Base-by-base conservation (phyloP, 805 yeast genomes). In the Candida fluviatilis region DNA sequence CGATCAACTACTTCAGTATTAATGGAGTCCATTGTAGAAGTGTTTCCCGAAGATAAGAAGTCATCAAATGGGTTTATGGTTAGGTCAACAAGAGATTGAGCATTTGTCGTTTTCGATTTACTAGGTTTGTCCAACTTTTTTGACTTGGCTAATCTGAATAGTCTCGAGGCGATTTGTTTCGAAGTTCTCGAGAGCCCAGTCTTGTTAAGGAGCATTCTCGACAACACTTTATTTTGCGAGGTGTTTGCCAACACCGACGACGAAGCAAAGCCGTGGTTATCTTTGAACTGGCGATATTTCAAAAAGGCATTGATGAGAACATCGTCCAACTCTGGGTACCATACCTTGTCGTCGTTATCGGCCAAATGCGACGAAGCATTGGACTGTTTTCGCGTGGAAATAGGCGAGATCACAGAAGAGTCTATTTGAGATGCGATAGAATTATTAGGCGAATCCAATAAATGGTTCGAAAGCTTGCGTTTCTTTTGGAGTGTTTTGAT, bases 191-290 rank as follows among this genome's bases (percentile, higher is more conserved):
- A 47, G 1, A 61, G 48, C 8, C 67, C 66, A 5, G 70, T 58
- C 43, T 58, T 63, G 41, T 58, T 58, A 18, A 51, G 52, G 23
- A 68, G 41, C 71, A 68, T 65, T 34, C 70, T 51, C 3, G 71
- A 63, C 31, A 68, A 49, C 11, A 65, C 59, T 40, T 65, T 67
- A 45, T 66, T 66, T 42, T 65, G 71, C 4, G 66, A 56, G 12
- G 69, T 55, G 32, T 57, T 56, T 34, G 56, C 60, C 41, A 63
- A 50, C 5, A 57, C 45, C 7, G 54, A 41, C 0, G 59, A 42
- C n/a, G 48, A 39, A 31, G 47, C 45, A 19, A 51, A 46, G 7
- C 40, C 40, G 19, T 55, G 59, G 36, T 52, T 52, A 11, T 54
- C 55, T 36, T 54, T 53, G 45, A 63, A 66, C 12, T 54, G 49